Evolutionary conservation across 1,284 basidiomycete species (phyloP).

Genomic region (Ustilago shanxiensis): DNA sequence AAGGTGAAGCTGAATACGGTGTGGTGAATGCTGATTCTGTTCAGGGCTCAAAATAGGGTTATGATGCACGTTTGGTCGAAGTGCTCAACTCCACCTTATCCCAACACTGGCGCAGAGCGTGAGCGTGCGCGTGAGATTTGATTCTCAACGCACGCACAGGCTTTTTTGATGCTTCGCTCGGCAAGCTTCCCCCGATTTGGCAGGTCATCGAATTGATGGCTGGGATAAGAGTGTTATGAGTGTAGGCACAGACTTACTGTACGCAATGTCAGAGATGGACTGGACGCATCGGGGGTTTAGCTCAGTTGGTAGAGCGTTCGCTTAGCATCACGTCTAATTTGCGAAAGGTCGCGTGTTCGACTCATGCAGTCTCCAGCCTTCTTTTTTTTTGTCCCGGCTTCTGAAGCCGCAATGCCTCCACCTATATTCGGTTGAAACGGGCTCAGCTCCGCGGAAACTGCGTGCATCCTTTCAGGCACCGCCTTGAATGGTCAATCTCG

Average conservation of each 20-base stretch:
- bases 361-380: slow-evolving; percentile 51
- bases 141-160: not conserved
- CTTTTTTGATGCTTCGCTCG: not conserved
- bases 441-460: slow-evolving; percentile 10
- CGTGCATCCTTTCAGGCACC: slow-evolving; percentile 1
- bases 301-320: slow-evolving; percentile 63
- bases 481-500: not conserved
- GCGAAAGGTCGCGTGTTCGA: slow-evolving; percentile 62
- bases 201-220: slow-evolving; percentile 4
- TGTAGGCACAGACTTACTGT: no score
- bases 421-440: not conserved
- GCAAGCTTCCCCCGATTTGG: slow-evolving; percentile 18
- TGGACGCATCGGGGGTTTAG: slow-evolving; percentile 44
- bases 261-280: no score
- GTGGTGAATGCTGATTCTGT: not conserved
- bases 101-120: not conserved
- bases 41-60: slow-evolving; percentile 7
- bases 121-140: slow-evolving; percentile 4
- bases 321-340: slow-evolving; percentile 53
- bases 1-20: no score
- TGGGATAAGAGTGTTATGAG: no score
- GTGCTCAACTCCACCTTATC: slow-evolving; percentile 5
- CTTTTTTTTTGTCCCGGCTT: not conserved
- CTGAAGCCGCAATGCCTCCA: not conserved
- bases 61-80: slow-evolving; percentile 8